Base-by-base conservation (phyloP, 768 basidiomycete genomes). In the Termitomyces sp. region DNA sequence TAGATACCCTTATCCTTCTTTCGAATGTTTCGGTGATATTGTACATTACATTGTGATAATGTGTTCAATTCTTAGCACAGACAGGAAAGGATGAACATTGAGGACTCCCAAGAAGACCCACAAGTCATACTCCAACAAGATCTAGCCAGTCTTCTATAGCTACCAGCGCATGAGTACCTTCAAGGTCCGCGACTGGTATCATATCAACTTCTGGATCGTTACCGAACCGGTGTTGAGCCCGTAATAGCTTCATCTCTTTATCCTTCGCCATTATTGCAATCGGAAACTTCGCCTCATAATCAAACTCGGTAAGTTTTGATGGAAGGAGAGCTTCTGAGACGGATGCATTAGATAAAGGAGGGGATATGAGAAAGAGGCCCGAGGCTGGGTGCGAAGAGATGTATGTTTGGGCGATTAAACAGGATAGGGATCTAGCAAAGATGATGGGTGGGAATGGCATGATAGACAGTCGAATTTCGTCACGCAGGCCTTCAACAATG, bases 301-400 rank as follows among this genome's bases (percentile, higher is more conserved):
- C 67, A 62, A 87, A 87, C 58, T 85, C 82, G 8, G 66, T 57
- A 21, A 81, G 61, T 19, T 66, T 64, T 0, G 70, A 72, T 0
- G 75, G 72, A 6, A 78, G 71, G 28, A 62, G 51, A 34, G 37
- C 51, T 12, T 58, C 60, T 2, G 66, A 49, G 19, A 79, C 62
- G 1, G 68, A 64, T 8, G 64, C 60, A 52, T 80, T 77, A 41
- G 74, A 71, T 10, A 71, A 46, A 1, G 82, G 82, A 9, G 81
- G 83, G 22, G 79, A 78, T 32, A 85, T 75, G n/a, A 88, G 72
- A 55, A 85, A 74, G 47, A 89, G 71, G 0, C 78, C 87, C 5
- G 76, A 72, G 6, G 82, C 82, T 2, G 87, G 84, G 60, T 87
- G 69, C 21, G 84, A 85, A 2, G 83, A 86, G 57, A 89, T 79